Conservation (phyloP, 176 grass and related monocot species). For the Tuctoria greenei region DNA sequence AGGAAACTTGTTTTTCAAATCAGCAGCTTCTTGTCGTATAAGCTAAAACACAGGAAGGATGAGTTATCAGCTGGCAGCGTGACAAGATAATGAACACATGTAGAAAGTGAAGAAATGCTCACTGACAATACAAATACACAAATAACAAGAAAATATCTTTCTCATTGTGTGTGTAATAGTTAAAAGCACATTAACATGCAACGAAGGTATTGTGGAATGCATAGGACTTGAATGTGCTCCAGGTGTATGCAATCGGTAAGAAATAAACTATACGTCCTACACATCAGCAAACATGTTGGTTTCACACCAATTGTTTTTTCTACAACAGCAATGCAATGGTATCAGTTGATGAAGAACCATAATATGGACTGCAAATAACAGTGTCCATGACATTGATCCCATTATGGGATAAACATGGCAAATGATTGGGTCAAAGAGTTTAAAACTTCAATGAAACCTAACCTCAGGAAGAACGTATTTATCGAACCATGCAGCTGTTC, state of each 20-base stretch:
- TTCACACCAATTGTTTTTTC: not conserved
- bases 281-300: not conserved
- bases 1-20: constrained; percentile 86
- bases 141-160: not conserved
- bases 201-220: not conserved
- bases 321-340: constrained; percentile 5
- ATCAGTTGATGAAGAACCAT: constrained; percentile 16
- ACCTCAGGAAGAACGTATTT: not conserved
- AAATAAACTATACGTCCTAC: constrained; percentile 23
- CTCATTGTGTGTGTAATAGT: not conserved
- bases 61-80: constrained; percentile 18
- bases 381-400: not conserved
- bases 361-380: constrained; percentile 12
- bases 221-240: not conserved
- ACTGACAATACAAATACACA: not conserved
- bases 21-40: constrained; percentile 82
- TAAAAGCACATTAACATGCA: constrained; percentile 5
- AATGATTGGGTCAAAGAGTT: not conserved
- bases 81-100: constrained; percentile 14
- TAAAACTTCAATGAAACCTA: not conserved
- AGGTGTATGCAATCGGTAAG: not conserved
- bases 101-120: not conserved
- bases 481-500: not conserved
- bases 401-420: not conserved
- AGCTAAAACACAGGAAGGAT: constrained; percentile 56